Conservation (phyloP, 768 basidiomycete genomes). For the Rhizopogon salebrosus region DNA sequence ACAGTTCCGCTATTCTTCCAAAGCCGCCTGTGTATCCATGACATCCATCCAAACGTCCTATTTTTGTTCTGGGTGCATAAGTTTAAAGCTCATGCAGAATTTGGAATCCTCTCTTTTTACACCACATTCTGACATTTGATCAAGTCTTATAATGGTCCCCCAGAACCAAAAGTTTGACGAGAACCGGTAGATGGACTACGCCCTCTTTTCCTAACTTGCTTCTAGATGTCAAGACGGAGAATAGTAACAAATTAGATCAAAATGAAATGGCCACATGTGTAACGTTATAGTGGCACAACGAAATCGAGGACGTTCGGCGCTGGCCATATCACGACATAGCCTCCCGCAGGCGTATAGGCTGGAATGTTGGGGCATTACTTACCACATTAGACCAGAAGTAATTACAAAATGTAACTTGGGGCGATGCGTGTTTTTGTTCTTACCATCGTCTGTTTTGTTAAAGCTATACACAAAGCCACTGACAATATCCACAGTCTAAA, state of each 20-base stretch:
- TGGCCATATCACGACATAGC: too few relatives aligned
- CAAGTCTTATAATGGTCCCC: constrained; percentile 83
- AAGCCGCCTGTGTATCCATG: constrained; percentile 81
- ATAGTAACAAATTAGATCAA: not conserved
- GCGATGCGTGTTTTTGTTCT: constrained; percentile 35
- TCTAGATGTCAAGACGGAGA: constrained; percentile 10
- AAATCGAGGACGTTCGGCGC: too few relatives aligned
- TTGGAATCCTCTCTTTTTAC: constrained; percentile 90
- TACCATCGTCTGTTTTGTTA: constrained; percentile 4
- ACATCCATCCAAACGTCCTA: constrained; percentile 93
- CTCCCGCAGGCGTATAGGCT: too few relatives aligned
- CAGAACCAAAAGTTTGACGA: constrained; percentile 46
- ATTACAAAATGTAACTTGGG: not conserved
- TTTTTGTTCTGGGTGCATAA: constrained; percentile 69
- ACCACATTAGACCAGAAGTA: too few relatives aligned
- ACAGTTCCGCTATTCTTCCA: constrained; percentile 89
- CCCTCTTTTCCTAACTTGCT: too few relatives aligned
- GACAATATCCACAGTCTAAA: too few relatives aligned
- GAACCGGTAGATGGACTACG: too few relatives aligned
- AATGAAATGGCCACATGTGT: too few relatives aligned
- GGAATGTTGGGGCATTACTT: too few relatives aligned
- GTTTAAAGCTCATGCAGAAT: constrained; percentile 85
- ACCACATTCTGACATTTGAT: constrained; percentile 64
- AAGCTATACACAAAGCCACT: too few relatives aligned
- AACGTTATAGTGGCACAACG: too few relatives aligned